Conservation (phyloP, 257 asterid species). For the Solanum corneliomulleri region DNA sequence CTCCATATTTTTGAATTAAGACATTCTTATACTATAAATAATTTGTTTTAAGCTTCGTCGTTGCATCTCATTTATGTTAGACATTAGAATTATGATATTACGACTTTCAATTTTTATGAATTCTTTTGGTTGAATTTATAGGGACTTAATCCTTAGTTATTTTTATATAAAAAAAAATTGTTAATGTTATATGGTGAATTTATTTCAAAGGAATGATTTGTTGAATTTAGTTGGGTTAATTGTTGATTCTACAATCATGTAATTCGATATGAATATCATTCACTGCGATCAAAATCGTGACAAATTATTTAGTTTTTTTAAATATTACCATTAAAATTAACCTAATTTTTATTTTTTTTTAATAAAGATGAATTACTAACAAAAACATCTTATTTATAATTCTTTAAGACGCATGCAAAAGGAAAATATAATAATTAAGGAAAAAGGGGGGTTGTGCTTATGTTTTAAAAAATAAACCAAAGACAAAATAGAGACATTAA, state of each 20-base stretch:
- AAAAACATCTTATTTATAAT: not conserved
- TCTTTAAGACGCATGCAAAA: not conserved
- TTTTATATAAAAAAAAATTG: too few relatives aligned
- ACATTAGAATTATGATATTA: too few relatives aligned
- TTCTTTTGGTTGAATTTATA: too few relatives aligned
- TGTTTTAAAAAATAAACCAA: not conserved
- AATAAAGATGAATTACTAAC: not conserved
- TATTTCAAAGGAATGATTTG: not conserved
- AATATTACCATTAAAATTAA: not conserved
- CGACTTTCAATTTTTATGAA: too few relatives aligned
- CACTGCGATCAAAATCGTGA: rapidly evolving
- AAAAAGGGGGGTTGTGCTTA: not conserved
- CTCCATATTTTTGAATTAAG: not conserved
- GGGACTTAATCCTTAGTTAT: too few relatives aligned
- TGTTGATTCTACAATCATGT: not conserved
- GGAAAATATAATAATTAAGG: not conserved
- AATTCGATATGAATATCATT: not conserved
- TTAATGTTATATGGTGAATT: not conserved
- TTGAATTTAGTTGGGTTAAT: not conserved
- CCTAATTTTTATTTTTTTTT: not conserved
- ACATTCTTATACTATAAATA: too few relatives aligned
- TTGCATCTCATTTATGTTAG: too few relatives aligned
- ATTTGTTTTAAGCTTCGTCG: too few relatives aligned
- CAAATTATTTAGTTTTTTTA: not conserved
- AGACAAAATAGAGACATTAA: not conserved